These are phyloP conservation scores for Penicillium occitanis DNA, from an alignment of 2,329 filamentous ascomycete species.

Conservation along the genomic window DNA sequence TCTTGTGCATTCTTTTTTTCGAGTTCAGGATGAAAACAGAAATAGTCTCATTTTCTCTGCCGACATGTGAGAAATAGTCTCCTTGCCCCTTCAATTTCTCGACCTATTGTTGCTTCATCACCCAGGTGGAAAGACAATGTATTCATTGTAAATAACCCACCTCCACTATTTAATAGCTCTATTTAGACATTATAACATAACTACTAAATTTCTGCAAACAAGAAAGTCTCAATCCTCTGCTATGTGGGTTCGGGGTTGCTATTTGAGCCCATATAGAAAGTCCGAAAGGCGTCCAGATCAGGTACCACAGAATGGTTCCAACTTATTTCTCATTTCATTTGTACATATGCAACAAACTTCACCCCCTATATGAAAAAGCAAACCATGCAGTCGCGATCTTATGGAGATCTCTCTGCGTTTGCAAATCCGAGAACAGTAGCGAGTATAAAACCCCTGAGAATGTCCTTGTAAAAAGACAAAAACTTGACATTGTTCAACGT, in stretches of 20 bases:
- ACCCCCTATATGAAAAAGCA: neutral
- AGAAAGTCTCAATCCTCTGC: neutral
- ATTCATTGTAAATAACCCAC: neutral
- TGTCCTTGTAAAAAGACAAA: neutral
- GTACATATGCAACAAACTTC: neutral
- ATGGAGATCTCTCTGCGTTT: neutral
- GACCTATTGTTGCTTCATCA: neutral
- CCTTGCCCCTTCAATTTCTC: neutral
- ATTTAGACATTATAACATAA: neutral
- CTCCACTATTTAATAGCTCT: neutral
- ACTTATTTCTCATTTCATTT: neutral
- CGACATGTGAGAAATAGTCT: no score
- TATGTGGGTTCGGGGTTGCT: neutral
- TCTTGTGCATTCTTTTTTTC: neutral
- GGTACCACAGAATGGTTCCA: neutral
- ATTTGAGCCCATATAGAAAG: slow-evolving; percentile 5
- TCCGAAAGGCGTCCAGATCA: neutral
- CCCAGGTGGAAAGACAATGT: neutral
- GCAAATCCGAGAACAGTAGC: neutral
- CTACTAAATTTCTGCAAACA: neutral
- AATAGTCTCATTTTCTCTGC: neutral
- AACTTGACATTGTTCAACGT: neutral
- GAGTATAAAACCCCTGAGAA: neutral
- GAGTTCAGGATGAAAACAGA: neutral
- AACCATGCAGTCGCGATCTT: neutral